Percentiles rank a stretch among this genome's conserved stretches.
Evolutionary conservation across 1,284 basidiomycete genomes (phyloP).

Genomic region (Rhodotorula sp.): DNA sequence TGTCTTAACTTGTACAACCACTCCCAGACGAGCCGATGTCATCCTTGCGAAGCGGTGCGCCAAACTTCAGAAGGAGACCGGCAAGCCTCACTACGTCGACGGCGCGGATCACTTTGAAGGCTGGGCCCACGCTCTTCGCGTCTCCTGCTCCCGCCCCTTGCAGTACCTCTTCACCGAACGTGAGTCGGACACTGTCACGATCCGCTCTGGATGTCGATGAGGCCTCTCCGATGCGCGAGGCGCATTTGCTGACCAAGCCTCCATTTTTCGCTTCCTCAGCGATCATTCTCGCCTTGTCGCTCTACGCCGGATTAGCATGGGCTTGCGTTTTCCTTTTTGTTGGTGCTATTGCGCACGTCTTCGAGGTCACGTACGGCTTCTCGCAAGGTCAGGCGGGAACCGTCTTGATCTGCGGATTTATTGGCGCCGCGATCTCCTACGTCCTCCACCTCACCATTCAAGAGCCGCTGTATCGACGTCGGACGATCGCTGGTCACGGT

Average conservation of each 20-base stretch:
- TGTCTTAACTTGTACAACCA: not conserved
- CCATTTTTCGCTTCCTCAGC: slow-evolving; percentile 49
- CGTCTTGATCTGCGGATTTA: slow-evolving; percentile 49
- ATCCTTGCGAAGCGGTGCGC: slow-evolving; percentile 51
- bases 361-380: slow-evolving; percentile 35
- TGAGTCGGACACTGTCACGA: slow-evolving; percentile 48
- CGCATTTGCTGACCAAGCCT: slow-evolving; percentile 25
- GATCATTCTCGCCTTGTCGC: slow-evolving; percentile 51
- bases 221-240: not conserved
- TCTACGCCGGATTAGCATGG: slow-evolving; percentile 12
- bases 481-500: slow-evolving; percentile 45
- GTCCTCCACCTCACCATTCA: slow-evolving; percentile 56
- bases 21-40: slow-evolving; percentile 50
- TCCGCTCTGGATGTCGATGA: not conserved
- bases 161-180: slow-evolving; percentile 52
- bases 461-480: slow-evolving; percentile 36
- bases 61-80: slow-evolving; percentile 50
- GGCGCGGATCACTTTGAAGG: slow-evolving; percentile 47
- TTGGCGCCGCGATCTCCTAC: slow-evolving; percentile 70
- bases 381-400: slow-evolving; percentile 32
- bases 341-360: slow-evolving; percentile 38
- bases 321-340: slow-evolving; percentile 40
- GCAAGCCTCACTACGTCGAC: slow-evolving; percentile 49
- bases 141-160: slow-evolving; percentile 42
- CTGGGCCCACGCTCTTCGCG: slow-evolving; percentile 24